phyloP scores from a whole-genome alignment of 2,329 filamentous ascomycete species.

The Monosporascus cannonballus region DNA sequence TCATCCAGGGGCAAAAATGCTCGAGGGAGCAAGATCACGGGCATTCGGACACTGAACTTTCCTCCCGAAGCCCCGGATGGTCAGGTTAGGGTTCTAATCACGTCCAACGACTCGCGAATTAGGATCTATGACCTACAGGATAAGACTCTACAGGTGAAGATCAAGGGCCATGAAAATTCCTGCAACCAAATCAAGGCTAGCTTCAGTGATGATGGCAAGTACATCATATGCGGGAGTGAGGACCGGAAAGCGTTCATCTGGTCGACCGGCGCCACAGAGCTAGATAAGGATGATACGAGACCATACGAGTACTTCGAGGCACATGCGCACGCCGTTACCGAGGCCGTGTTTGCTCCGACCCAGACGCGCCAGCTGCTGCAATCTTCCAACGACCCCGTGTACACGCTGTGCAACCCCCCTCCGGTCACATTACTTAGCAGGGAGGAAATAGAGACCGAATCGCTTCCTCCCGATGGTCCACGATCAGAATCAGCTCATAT shows the following conservation, averaged over 20 bases:
- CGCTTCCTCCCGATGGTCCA: constrained; percentile 29
- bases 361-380: constrained; percentile 72
- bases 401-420: constrained; percentile 91
- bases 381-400: constrained; percentile 84
- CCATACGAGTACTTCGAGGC: constrained; percentile 88
- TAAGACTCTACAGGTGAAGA: constrained; percentile 80
- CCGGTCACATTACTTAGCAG: constrained; percentile 75
- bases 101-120: constrained; percentile 90
- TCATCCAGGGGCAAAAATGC: constrained; percentile 89
- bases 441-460: constrained; percentile 50
- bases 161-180: constrained; percentile 84
- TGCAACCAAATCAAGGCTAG: constrained; percentile 85
- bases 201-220: constrained; percentile 80
- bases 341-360: constrained; percentile 77
- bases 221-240: constrained; percentile 90
- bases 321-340: constrained; percentile 81
- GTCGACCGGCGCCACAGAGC: constrained; percentile 57
- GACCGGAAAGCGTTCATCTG: constrained; percentile 88
- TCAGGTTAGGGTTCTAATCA: constrained; percentile 79
- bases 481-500: constrained; percentile 18
- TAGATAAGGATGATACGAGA: constrained; percentile 68
- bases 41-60: constrained; percentile 69
- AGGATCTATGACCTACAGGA: constrained; percentile 84
- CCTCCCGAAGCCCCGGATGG: constrained; percentile 46
- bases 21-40: constrained; percentile 95